Base-by-base conservation (phyloP, 1,284 basidiomycete species). In the Afroboletus lepidellus region DNA sequence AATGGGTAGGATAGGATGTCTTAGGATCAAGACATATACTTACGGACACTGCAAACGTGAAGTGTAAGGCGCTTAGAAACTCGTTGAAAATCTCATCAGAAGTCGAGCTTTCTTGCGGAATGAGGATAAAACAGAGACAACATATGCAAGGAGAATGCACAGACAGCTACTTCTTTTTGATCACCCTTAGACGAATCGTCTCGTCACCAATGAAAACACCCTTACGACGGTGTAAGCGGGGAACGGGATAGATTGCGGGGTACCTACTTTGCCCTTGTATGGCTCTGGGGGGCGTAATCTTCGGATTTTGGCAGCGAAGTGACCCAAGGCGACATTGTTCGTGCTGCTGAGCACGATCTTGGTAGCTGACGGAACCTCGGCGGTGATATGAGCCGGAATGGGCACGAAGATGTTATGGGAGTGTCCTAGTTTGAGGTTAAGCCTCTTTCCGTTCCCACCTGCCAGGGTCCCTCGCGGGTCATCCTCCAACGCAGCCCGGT, bases 131-230 rank as follows among this genome's bases (percentile, higher is more conserved):
- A 29, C 11, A 21, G 30, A 27, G 23, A 51, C 47, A 15, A 21
- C 34, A 18, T 46, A 63, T 54, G 54, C 33, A 5, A 11, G 32
- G 16, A 25, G 41, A 37, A 37, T 43, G 46, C 20, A 27, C 12
- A 41, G n/a, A 12, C 5, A 21, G 20, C 75, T 91, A 98, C 79
- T 98, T 97, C 81, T 97, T 98, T 80, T 95, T 96, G 55, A 94
- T 85, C 57, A 86, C 85, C 76, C 92, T 96, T 57, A 97, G 85
- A 67, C 87, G 83, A 63, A 97, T 89, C 43, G 86, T 89, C 73
- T 98, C 94, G 60, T 84, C 81, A 27, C 89, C 90, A 45, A 98
- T 84, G 69, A 98, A 97, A 58, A 98, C 87, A 55, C 95, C 95
- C 87, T 94, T 56, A 33, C 11, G 49, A 36, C 52, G 36, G 49